phyloP scores from a whole-genome alignment of 2,329 filamentous ascomycete genomes.

The Cytospora schulzeri region DNA sequence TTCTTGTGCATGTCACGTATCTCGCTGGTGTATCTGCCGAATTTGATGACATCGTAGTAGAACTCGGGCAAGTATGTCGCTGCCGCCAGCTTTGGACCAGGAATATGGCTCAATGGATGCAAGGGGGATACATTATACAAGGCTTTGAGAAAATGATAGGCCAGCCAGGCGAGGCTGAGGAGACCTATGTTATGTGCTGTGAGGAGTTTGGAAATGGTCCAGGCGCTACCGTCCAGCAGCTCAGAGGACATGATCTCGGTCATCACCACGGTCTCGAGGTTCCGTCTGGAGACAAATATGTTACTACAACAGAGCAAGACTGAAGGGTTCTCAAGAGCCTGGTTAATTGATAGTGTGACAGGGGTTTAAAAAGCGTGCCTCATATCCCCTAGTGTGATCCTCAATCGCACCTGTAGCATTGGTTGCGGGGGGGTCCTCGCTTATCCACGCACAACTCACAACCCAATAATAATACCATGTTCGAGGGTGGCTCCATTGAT shows the following conservation, averaged over 20 bases:
- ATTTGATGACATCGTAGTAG: constrained; percentile 36
- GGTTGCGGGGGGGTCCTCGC: neutral
- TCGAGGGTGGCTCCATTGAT: neutral
- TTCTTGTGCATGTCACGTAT: constrained; percentile 38
- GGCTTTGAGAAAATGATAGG: constrained; percentile 10
- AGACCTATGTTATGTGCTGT: neutral
- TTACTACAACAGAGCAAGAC: neutral
- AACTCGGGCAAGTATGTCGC: constrained; percentile 38
- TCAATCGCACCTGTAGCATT: neutral
- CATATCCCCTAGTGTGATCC: neutral
- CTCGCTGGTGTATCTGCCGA: constrained; percentile 35
- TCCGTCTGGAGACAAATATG: neutral
- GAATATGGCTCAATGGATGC: constrained; percentile 32
- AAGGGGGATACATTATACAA: constrained; percentile 20
- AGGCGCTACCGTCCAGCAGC: neutral
- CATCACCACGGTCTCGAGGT: neutral
- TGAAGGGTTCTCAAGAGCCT: neutral
- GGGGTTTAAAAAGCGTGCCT: neutral
- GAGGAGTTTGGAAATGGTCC: neutral
- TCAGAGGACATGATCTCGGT: constrained; percentile 1
- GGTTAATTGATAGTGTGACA: neutral
- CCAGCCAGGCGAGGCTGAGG: constrained; percentile 3
- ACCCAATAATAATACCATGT: neutral
- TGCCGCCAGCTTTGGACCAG: constrained; percentile 39
- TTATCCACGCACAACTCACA: neutral